phyloP scores from a whole-genome alignment of 2,329 filamentous ascomycete species.

The Trichophyton rubrum region DNA sequence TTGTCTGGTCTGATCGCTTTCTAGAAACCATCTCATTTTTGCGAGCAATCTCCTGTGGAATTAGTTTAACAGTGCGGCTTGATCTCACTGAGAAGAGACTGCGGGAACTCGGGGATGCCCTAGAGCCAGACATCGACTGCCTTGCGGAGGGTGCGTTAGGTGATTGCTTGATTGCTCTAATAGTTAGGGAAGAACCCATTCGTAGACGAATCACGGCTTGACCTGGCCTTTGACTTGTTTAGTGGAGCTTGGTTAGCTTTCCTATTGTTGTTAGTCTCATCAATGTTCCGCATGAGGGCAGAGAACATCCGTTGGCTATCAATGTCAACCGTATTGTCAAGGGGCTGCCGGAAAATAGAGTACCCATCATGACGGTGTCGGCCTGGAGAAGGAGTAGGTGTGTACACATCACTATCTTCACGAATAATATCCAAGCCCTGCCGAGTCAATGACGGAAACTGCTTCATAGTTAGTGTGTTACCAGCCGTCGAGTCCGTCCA shows the following conservation, averaged over 20 bases:
- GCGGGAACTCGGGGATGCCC: constrained; percentile 4
- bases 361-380: constrained; percentile 20
- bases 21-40: constrained; percentile 13
- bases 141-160: constrained; percentile 4
- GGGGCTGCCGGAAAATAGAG: constrained; percentile 20
- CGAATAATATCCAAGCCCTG: constrained; percentile 34
- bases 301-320: constrained; percentile 25
- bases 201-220: not conserved
- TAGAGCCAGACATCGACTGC: not conserved
- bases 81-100: constrained; percentile 8
- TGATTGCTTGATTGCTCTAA: constrained; percentile 12
- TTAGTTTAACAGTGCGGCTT: constrained; percentile 7
- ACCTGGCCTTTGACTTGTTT: constrained; percentile 7
- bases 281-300: constrained; percentile 23
- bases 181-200: not conserved
- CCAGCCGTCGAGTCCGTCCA: constrained; percentile 37
- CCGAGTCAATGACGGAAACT: constrained; percentile 20
- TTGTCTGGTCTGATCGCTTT: not conserved
- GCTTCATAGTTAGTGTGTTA: constrained; percentile 28
- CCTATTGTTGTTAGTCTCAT: constrained; percentile 11
- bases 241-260: not conserved
- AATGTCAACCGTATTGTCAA: constrained; percentile 11
- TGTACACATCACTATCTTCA: constrained; percentile 26
- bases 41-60: constrained; percentile 16
- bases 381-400: constrained; percentile 16